phyloP scores from a whole-genome alignment of 208 protist species.

The Crithidia brevicula region DNA sequence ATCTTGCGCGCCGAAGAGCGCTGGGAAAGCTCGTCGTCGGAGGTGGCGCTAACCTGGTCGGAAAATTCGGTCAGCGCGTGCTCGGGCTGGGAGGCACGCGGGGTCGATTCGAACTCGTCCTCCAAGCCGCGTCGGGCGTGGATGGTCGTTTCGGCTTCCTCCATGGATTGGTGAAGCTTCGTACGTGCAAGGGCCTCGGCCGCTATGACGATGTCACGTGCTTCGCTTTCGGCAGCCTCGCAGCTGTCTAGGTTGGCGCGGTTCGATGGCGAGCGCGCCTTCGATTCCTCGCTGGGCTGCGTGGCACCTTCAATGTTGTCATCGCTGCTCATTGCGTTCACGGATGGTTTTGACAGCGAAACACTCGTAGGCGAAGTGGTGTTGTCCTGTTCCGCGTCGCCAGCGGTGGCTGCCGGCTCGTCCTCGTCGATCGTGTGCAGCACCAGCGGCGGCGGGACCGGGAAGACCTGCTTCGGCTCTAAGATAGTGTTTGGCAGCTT shows the following conservation, averaged over 20 bases:
- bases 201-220: constrained; percentile 42
- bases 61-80: constrained; percentile 12
- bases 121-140: constrained; percentile 42
- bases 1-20: constrained; percentile 18
- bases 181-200: constrained; percentile 43
- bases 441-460: constrained; percentile 51
- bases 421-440: constrained; percentile 81
- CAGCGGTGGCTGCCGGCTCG: constrained; percentile 15
- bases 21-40: constrained; percentile 65
- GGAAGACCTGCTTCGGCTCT: constrained; percentile 40
- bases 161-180: constrained; percentile 38
- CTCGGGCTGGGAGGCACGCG: constrained; percentile 26
- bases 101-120: constrained; percentile 53
- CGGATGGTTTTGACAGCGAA: background rate
- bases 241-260: constrained; percentile 26
- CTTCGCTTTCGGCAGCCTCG: constrained; percentile 35
- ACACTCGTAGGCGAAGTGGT: background rate
- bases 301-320: no score
- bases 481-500: constrained; percentile 42
- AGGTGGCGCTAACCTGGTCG: constrained; percentile 70
- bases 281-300: no score
- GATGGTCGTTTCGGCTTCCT: constrained; percentile 42
- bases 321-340: no score
- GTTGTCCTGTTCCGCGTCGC: background rate
- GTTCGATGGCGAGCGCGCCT: constrained; percentile 1